Base-by-base conservation (phyloP, 306 rosid species). In the Prinsepia uniflora region DNA sequence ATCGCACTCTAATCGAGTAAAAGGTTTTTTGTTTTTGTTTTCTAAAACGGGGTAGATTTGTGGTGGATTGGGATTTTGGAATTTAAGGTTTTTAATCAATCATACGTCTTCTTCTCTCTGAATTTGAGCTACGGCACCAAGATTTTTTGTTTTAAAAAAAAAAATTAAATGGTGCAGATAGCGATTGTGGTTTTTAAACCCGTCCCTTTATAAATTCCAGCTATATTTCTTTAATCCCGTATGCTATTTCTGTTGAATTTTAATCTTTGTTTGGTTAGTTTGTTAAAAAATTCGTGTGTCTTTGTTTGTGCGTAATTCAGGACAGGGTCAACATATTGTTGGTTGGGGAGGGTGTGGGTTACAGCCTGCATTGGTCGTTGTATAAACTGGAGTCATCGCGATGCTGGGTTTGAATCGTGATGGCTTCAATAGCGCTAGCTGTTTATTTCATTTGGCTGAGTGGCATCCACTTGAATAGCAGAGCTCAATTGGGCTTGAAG, bases 401-500 rank as follows among this genome's bases (percentile, higher is more conserved):
- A 92, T 92, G 98, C 76, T 86, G 83, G 83, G 85, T 83, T 82
- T 75, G 82, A 86, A 85, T 76, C 86, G 74, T 67, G 76, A 84
- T 53, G 83, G 79, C 69, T 82, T 76, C 43, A 77, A 78, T 75
- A 68, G 81, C 75, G 76, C 75, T 56, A 82, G 85, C 76, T 81
- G 73, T 72, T 85, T 86, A 64, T 80, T 78, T 74, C 98, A 92
- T 75, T 83, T 88, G 77, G 96, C 96, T 22, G 98, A 92, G 79
- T 92, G 98, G 98, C 98, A 92, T 81, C 98, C 98, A 17, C 80
- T 90, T 62, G 78, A 90, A 88, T 88, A 86, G 73, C 85, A 70
- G n/a, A 70, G 84, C 46, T 75, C 70, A 83, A 60, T 73, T 6
- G 96, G 96, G 91, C 87, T 76, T 80, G 79, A 73, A 68, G 87